Percentiles rank a stretch among this genome's conserved stretches.
These are phyloP conservation scores for Cicer cuneatum DNA, from an alignment of 306 rosid genomes.

Conservation along the genomic window DNA sequence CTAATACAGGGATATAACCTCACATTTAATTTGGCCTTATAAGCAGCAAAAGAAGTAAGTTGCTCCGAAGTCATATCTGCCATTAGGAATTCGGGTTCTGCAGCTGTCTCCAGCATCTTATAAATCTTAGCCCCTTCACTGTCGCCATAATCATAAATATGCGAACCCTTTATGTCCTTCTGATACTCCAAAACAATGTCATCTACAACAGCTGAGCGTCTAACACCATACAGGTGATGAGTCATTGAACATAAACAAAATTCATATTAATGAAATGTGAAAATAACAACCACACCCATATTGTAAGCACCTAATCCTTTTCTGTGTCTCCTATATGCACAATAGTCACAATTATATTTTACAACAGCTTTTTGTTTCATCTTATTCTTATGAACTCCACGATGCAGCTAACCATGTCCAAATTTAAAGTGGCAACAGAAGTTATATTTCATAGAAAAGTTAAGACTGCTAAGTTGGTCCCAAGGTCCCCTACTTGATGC, in stretches of 20 bases:
- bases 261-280: constrained; percentile 32
- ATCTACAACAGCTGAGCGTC: constrained; percentile 74
- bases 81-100: constrained; percentile 88
- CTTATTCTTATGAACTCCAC: constrained; percentile 22
- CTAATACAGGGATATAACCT: constrained; percentile 42
- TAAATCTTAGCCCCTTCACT: constrained; percentile 87
- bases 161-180: constrained; percentile 54
- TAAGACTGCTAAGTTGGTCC: constrained; percentile 25
- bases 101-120: constrained; percentile 79
- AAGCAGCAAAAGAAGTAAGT: constrained; percentile 70
- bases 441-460: constrained; percentile 24
- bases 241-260: constrained; percentile 36
- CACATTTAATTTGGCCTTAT: constrained; percentile 78
- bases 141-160: constrained; percentile 55
- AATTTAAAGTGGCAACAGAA: constrained; percentile 30
- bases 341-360: neutral
- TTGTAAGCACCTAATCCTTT: constrained; percentile 23
- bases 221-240: constrained; percentile 49
- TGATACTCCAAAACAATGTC: constrained; percentile 67
- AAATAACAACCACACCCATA: constrained; percentile 8
- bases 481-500: neutral
- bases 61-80: constrained; percentile 93
- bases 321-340: constrained; percentile 26
- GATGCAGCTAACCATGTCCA: constrained; percentile 7
- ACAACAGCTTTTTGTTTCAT: neutral